Conservation (phyloP, 2,329 filamentous ascomycete species). For the Ilyonectria sp. region DNA sequence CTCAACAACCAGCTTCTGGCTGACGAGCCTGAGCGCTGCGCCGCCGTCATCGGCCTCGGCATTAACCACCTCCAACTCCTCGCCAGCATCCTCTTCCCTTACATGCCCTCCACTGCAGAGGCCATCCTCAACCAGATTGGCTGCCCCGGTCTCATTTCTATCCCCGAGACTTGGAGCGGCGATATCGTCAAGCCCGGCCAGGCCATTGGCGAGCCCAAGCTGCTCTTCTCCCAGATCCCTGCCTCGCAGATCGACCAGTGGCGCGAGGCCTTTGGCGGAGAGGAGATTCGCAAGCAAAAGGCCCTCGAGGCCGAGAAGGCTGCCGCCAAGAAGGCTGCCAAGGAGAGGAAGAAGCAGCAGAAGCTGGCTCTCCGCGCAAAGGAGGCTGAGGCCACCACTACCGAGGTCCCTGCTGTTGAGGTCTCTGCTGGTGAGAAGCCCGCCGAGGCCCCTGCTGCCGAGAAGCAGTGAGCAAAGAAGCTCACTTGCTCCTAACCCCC, state of each 20-base stretch:
- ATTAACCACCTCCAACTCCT: conserved; percentile 89
- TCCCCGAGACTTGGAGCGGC: conserved; percentile 78
- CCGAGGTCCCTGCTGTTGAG: conserved; percentile 32
- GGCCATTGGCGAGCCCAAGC: conserved; percentile 83
- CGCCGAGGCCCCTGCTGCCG: conserved; percentile 37
- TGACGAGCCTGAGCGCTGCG: conserved; percentile 68
- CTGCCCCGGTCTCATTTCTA: conserved; percentile 62
- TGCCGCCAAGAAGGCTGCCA: conserved; percentile 66
- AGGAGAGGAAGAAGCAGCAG: conserved; percentile 66
- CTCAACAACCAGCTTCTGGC: conserved; percentile 69
- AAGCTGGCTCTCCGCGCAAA: conserved; percentile 44
- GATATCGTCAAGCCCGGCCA: conserved; percentile 79
- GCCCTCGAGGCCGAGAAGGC: conserved; percentile 68
- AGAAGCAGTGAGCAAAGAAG: conserved; percentile 33
- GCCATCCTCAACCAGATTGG: conserved; percentile 86
- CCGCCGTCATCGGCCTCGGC: conserved; percentile 79
- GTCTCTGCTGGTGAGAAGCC: conserved; percentile 32
- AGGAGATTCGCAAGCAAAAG: conserved; percentile 78
- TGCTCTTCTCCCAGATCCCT: conserved; percentile 88
- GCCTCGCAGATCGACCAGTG: conserved; percentile 87
- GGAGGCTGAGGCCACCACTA: background rate
- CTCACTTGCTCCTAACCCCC: background rate
- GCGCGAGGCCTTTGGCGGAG: conserved; percentile 81
- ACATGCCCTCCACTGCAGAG: conserved; percentile 84
- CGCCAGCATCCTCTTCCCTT: conserved; percentile 84